Percentiles rank a stretch among this genome's conserved stretches.
These are phyloP conservation scores for Naganishia liquefaciens DNA, from an alignment of 1,284 basidiomycete species.

Conservation along the genomic window DNA sequence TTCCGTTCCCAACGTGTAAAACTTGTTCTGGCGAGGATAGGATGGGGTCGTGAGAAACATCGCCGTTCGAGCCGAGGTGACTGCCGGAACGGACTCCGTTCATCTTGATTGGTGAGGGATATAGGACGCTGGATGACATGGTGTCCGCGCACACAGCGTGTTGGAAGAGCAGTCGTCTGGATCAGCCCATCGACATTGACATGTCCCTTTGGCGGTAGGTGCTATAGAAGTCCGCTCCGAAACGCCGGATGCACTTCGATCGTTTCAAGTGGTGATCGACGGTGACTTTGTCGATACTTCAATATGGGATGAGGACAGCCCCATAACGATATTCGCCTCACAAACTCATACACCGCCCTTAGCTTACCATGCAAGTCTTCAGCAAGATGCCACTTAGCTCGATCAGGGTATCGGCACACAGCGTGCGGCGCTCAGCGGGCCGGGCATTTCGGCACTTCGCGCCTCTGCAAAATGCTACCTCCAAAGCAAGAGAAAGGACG, in stretches of 20 bases:
- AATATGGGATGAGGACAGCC: too few species aligned
- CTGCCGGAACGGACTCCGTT: conserved; percentile 6
- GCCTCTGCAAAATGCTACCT: background rate
- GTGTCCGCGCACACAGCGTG: background rate
- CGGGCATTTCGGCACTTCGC: conserved; percentile 4
- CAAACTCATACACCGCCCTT: background rate
- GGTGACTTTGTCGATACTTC: background rate
- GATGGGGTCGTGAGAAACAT: conserved; percentile 1
- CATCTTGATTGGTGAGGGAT: background rate
- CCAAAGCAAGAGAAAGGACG: background rate
- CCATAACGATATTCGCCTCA: too few species aligned
- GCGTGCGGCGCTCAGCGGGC: background rate
- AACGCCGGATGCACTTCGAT: background rate
- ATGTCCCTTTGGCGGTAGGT: too few species aligned
- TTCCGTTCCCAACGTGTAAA: background rate
- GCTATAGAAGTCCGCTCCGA: too few species aligned
- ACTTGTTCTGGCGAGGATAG: conserved; percentile 15
- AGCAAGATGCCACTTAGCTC: background rate
- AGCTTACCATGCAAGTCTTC: background rate
- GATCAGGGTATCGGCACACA: background rate
- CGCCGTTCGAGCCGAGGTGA: conserved; percentile 20
- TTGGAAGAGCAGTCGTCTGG: background rate
- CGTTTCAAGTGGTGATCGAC: background rate
- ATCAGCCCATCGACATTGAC: background rate
- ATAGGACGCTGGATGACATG: conserved; percentile 14